These are phyloP conservation scores for Simplicillium sp. DNA, from an alignment of 2,329 filamentous ascomycete species.

Conservation along the genomic window DNA sequence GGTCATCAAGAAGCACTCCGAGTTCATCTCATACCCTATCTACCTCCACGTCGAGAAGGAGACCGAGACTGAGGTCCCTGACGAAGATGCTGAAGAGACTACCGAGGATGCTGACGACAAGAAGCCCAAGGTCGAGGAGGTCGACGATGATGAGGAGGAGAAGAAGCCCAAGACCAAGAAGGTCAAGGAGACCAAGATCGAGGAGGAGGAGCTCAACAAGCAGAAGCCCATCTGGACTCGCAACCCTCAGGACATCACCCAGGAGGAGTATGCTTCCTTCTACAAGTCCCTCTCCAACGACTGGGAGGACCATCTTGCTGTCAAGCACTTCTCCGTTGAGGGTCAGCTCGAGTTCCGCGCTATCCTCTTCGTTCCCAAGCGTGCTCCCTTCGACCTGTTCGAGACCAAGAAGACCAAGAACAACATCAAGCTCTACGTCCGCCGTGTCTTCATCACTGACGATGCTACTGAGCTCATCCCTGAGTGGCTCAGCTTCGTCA, in stretches of 20 bases:
- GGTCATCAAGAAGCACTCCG: slow-evolving; percentile 99
- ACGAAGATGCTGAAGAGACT: slow-evolving; percentile 75
- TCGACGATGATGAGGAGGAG: slow-evolving; percentile 78
- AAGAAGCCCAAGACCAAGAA: slow-evolving; percentile 99
- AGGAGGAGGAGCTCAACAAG: slow-evolving; percentile 99
- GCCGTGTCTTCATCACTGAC: slow-evolving; percentile 99
- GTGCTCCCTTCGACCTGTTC: slow-evolving; percentile 97
- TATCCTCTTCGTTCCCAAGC: slow-evolving; percentile 99
- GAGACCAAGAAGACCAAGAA: slow-evolving; percentile 99
- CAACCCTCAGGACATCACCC: slow-evolving; percentile 89
- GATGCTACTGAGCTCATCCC: slow-evolving; percentile 98
- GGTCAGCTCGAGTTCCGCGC: slow-evolving; percentile 99
- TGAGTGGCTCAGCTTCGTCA: slow-evolving; percentile 98
- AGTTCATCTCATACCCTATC: slow-evolving; percentile 99
- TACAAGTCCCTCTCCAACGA: slow-evolving; percentile 99
- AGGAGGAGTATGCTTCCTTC: slow-evolving; percentile 97
- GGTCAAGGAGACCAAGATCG: slow-evolving; percentile 95
- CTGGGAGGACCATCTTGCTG: slow-evolving; percentile 98
- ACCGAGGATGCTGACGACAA: slow-evolving; percentile 73
- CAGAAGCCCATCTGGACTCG: slow-evolving; percentile 99
- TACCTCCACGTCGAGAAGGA: slow-evolving; percentile 99
- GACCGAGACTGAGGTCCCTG: slow-evolving; percentile 96
- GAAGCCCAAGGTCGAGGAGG: slow-evolving; percentile 93
- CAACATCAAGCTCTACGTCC: slow-evolving; percentile 99
- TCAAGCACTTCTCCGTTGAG: slow-evolving; percentile 99